A percentile compares a stretch with the other conserved stretches of the same genome.
Evolutionary conservation across 2,329 filamentous ascomycete genomes (phyloP).

Genomic region (Neurospora crassa): DNA sequence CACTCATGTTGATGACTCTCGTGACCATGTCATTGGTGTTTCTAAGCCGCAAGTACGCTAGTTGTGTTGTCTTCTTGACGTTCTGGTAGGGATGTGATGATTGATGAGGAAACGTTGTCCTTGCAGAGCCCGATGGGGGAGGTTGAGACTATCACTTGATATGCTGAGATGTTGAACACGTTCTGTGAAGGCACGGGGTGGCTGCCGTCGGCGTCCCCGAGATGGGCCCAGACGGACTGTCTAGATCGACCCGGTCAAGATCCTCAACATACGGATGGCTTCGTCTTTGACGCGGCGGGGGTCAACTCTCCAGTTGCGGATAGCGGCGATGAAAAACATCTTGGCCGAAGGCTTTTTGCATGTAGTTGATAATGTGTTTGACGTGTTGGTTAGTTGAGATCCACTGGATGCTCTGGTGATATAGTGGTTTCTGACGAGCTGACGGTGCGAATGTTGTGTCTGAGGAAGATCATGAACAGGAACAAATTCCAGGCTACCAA

Average conservation of each 20-base stretch:
- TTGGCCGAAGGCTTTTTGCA: neutral
- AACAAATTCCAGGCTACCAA: neutral
- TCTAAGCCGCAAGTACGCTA: neutral
- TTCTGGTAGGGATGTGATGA: neutral
- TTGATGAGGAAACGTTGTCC: neutral
- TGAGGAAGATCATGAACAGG: neutral
- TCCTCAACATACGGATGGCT: neutral
- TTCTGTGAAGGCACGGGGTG: no score
- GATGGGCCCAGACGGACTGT: neutral
- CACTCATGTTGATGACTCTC: neutral
- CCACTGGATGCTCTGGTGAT: neutral
- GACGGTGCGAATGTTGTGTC: neutral
- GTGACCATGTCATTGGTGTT: neutral
- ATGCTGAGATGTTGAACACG: no score
- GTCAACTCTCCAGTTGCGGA: neutral
- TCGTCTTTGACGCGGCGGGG: neutral
- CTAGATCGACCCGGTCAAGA: neutral
- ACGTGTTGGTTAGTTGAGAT: neutral
- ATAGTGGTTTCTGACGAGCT: neutral
- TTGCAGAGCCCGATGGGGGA: neutral
- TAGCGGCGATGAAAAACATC: neutral
- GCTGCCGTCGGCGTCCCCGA: neutral
- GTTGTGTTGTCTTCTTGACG: neutral
- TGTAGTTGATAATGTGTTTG: neutral
- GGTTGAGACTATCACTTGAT: no score